Percentiles rank a stretch among this genome's conserved stretches.
Evolutionary conservation across 2,329 filamentous ascomycete genomes (phyloP).

Genomic region (Ophiocordyceps camponoti-floridani): DNA sequence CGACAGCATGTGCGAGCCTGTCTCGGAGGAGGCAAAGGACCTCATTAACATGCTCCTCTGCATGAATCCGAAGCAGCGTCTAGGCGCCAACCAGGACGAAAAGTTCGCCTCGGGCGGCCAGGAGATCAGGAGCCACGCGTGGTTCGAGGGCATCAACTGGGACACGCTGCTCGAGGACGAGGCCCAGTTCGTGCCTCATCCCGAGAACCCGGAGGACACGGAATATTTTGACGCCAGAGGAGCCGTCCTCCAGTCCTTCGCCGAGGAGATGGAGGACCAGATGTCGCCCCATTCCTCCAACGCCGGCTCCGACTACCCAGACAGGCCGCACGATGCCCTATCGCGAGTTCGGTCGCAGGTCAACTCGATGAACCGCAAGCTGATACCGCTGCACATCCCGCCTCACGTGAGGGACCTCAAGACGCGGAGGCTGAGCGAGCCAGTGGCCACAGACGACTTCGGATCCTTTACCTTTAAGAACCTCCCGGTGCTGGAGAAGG

Average conservation of each 20-base stretch:
- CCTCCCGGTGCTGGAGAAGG: constrained; percentile 85
- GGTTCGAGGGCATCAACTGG: constrained; percentile 83
- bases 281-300: constrained; percentile 52
- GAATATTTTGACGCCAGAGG: constrained; percentile 93
- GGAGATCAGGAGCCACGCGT: constrained; percentile 76
- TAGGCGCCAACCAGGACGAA: constrained; percentile 74
- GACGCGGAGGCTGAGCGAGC: constrained; percentile 77
- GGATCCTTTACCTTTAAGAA: constrained; percentile 97
- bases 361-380: constrained; percentile 67
- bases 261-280: constrained; percentile 87
- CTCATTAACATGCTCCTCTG: constrained; percentile 86
- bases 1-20: constrained; percentile 51
- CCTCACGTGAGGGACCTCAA: constrained; percentile 88
- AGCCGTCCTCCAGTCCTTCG: constrained; percentile 80
- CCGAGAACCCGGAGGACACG: constrained; percentile 89
- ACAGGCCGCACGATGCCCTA: constrained; percentile 85
- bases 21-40: constrained; percentile 80
- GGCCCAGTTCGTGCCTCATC: constrained; percentile 83
- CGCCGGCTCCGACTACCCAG: constrained; percentile 59
- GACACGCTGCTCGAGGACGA: constrained; percentile 83
- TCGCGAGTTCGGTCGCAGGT: constrained; percentile 79
- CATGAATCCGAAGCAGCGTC: constrained; percentile 59
- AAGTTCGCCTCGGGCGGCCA: constrained; percentile 70
- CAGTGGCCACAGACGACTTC: constrained; percentile 78
- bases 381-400: constrained; percentile 93